Base-by-base conservation (phyloP, 2,329 filamentous ascomycete genomes). In the Hypoxylon sp. region DNA sequence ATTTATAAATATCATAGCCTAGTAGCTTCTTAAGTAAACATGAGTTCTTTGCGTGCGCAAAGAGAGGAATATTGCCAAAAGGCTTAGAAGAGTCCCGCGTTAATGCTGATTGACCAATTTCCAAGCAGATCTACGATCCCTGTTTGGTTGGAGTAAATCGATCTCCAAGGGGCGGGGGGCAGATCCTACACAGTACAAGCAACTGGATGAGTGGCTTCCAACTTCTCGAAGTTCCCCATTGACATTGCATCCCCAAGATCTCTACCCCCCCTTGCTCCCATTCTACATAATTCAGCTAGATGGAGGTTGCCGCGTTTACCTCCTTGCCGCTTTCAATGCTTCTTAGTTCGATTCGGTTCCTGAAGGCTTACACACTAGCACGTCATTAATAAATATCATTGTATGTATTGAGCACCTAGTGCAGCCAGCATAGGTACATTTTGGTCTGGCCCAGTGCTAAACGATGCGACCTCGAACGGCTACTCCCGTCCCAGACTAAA, bases 81-180 rank as follows among this genome's bases (percentile, higher is more conserved):
- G 53, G 57, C 42, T 59, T 39, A 42, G 17, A 29, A 17, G 39
- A 63, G 46, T 26, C 42, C 48, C 58, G 44, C 47, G 35, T 53
- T 33, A 55, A 60, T 39, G 46, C 26, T 70, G 63, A 64, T 70
- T 59, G 58, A 48, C 58, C 24, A 65, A 58, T 65, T 70, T 52
- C 46, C 35, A 63, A 54, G 39, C 26, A 71, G 69, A 71, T 71
- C 65, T 69, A 47, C 42, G 52, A 72, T 65, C 70, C 70, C 63
- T 72, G 70, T 51, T 58, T 19, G 24, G 33, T 71, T 69, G 63
- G 68, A 71, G 70, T 59, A 72, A 57, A 71, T 72, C 66, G 59
- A 70, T 71, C 64, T 70, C 53, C 52, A 54, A 33, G 61, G 65
- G 17, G 26, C 3, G 26, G 26, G 26, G 66, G 69, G 51, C 26